Percentiles rank a stretch among this genome's conserved stretches.
Conservation (phyloP, 2,329 filamentous ascomycete genomes). For the Talaromyces sp. region DNA sequence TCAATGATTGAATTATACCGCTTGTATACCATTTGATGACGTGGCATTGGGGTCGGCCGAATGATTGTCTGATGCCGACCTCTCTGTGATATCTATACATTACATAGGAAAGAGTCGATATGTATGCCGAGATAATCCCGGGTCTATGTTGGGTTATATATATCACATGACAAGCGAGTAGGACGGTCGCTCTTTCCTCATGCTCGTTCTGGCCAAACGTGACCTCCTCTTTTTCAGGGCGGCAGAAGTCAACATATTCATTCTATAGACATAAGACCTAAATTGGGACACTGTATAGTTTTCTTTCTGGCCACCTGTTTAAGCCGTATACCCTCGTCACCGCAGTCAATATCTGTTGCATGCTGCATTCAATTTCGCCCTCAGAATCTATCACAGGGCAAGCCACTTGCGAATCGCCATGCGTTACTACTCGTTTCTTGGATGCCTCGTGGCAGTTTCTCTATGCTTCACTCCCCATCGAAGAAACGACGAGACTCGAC, state of each 20-base stretch:
- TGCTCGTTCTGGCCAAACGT: not conserved
- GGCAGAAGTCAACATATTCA: not conserved
- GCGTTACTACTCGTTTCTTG: slow-evolving; percentile 11
- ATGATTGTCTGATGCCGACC: not conserved
- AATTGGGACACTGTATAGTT: not conserved
- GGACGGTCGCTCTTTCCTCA: slow-evolving; percentile 8
- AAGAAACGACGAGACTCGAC: not conserved
- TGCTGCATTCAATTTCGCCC: not conserved
- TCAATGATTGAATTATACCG: not conserved
- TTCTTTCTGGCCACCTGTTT: not conserved
- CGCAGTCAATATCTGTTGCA: slow-evolving; percentile 5
- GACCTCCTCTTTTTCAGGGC: not conserved
- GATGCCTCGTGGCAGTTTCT: slow-evolving; percentile 9
- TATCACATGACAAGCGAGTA: not conserved
- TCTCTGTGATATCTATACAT: not conserved
- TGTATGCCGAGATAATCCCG: not conserved
- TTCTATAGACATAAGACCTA: not conserved
- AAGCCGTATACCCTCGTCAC: not conserved
- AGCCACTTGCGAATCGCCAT: slow-evolving; percentile 2
- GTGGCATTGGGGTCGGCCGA: not conserved
- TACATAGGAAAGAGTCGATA: not conserved
- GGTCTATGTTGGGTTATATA: not conserved
- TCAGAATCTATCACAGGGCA: not conserved
- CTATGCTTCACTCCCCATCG: slow-evolving; percentile 10
- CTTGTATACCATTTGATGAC: not conserved